Conservation (phyloP, 208 protist species). For the Leptomonas pyrrhocoris region DNA sequence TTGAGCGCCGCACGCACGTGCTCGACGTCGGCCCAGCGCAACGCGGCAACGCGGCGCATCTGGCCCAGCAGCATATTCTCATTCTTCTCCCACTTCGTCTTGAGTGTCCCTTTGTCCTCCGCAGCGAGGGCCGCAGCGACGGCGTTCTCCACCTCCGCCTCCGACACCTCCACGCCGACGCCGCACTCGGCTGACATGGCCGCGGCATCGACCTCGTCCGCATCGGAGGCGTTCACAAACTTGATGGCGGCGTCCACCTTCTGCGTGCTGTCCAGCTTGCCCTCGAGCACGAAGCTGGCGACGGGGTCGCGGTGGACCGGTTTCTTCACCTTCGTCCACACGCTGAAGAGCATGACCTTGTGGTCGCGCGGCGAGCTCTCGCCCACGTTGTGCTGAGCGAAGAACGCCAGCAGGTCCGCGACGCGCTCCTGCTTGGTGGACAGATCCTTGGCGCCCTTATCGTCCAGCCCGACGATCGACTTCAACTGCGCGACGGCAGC, state of each 20-base stretch:
- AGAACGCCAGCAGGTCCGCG: conserved; percentile 83
- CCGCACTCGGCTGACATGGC: conserved; percentile 76
- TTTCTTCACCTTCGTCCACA: conserved; percentile 88
- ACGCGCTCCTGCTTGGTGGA: conserved; percentile 86
- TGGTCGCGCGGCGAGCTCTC: conserved; percentile 62
- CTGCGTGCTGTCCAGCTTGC: conserved; percentile 82
- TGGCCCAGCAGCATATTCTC: conserved; percentile 84
- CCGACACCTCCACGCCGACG: conserved; percentile 69
- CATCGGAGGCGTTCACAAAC: conserved; percentile 67
- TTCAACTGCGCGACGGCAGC: conserved; percentile 60
- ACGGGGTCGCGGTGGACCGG: conserved; percentile 71
- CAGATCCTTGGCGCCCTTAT: conserved; percentile 87
- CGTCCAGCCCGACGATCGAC: conserved; percentile 85
- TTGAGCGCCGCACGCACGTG: conserved; percentile 70
- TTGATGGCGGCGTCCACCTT: conserved; percentile 84
- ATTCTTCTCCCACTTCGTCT: conserved; percentile 81
- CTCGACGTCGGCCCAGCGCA: conserved; percentile 81
- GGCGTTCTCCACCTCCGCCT: conserved; percentile 45
- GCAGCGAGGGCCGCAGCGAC: conserved; percentile 59
- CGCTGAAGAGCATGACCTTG: conserved; percentile 88
- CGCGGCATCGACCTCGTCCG: conserved; percentile 42
- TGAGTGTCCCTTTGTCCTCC: conserved; percentile 61
- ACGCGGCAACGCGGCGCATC: conserved; percentile 67
- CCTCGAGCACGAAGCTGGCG: conserved; percentile 55
- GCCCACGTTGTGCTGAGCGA: conserved; percentile 53